Conservation (phyloP, 805 yeast genomes). For the Torulaspora gathmanii region DNA sequence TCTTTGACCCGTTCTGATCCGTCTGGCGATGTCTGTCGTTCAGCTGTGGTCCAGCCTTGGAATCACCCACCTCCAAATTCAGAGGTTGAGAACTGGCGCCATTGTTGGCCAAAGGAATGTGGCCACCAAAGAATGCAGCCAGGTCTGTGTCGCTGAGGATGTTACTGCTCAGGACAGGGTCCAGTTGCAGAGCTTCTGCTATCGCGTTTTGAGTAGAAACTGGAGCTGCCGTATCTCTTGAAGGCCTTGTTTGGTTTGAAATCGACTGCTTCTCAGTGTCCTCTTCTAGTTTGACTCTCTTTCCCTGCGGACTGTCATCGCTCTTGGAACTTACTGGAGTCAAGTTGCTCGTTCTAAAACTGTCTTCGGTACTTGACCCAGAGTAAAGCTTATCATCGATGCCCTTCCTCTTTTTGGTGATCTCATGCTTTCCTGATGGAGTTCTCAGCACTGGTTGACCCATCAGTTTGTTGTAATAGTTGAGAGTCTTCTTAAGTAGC, state of each 20-base stretch:
- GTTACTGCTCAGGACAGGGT: conserved; percentile 32
- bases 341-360: conserved; percentile 5
- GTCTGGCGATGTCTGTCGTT: not conserved
- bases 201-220: conserved; percentile 23
- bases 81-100: not conserved
- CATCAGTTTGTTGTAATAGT: conserved; percentile 29
- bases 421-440: conserved; percentile 3
- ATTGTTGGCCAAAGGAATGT: not conserved
- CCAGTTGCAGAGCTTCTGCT: conserved; percentile 32
- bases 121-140: conserved; percentile 17
- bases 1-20: not conserved
- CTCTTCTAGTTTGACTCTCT: conserved; percentile 16
- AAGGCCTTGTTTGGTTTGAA: not conserved
- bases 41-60: not conserved
- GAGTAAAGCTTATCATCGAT: conserved; percentile 7
- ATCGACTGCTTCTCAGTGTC: not conserved
- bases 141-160: conserved; percentile 25
- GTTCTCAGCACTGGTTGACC: conserved; percentile 20
- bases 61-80: not conserved
- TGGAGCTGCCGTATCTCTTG: conserved; percentile 2
- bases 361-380: conserved; percentile 8
- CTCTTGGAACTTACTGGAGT: conserved; percentile 13
- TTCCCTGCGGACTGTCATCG: conserved; percentile 14
- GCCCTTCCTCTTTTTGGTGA: conserved; percentile 1
- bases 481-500: conserved; percentile 26